Percentiles rank a stretch among this genome's conserved stretches.
Conservation (phyloP, 78 protist species). For the Carpediemonas membranifera region DNA sequence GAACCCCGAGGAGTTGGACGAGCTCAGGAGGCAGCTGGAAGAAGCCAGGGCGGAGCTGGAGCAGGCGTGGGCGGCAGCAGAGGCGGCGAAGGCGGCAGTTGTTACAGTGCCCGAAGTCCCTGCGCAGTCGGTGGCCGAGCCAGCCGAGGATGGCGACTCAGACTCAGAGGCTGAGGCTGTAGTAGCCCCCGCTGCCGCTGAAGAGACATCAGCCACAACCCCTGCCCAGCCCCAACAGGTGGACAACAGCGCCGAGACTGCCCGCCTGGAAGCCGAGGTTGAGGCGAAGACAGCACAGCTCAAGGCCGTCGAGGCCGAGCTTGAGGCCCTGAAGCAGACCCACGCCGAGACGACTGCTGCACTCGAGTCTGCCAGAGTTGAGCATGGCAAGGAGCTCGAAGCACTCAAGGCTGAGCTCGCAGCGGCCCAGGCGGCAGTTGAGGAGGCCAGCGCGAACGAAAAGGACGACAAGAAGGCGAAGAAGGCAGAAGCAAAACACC, state of each 20-base stretch:
- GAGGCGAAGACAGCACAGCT: neutral
- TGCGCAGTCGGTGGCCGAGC: neutral
- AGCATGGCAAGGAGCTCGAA: neutral
- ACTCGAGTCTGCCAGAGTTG: neutral
- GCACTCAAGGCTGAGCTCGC: too few species aligned
- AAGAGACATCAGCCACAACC: neutral
- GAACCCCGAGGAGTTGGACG: neutral
- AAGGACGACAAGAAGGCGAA: too few species aligned
- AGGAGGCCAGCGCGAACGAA: too few species aligned
- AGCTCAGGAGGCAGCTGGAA: neutral
- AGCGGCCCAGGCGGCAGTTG: too few species aligned
- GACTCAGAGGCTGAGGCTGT: neutral
- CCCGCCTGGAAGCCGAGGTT: neutral
- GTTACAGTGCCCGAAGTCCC: too few species aligned
- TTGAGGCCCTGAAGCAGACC: neutral
- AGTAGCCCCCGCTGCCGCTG: neutral
- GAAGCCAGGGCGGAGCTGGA: neutral
- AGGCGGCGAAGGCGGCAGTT: neutral
- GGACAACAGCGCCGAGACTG: too few species aligned
- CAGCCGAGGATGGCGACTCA: neutral
- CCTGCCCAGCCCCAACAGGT: too few species aligned
- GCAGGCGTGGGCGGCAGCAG: neutral
- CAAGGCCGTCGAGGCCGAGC: neutral
- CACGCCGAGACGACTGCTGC: neutral
- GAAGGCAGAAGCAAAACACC: too few species aligned